Conservation (phyloP, 441 rosid genomes). For the Adansonia madagascariensis region DNA sequence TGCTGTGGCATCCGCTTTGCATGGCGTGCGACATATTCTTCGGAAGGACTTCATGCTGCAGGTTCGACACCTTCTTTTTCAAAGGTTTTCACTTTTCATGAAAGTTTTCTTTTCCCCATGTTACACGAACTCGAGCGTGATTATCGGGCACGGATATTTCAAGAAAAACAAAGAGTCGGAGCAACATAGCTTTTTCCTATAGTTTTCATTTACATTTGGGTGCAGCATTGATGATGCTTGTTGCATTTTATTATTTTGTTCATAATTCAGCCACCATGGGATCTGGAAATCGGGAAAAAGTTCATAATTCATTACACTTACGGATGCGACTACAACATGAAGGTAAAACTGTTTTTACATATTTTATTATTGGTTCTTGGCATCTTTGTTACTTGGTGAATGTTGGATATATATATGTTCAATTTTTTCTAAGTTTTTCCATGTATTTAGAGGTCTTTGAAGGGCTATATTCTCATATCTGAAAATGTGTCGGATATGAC, state of each 20-base stretch:
- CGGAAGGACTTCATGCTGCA: conserved; percentile 73
- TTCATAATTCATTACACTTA: conserved; percentile 77
- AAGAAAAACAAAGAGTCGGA: too few relatives aligned
- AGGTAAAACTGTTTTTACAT: conserved; percentile 41
- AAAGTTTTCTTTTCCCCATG: too few relatives aligned
- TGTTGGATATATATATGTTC: too few relatives aligned
- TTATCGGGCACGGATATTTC: too few relatives aligned
- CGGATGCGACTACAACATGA: conserved; percentile 72
- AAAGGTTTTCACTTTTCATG: not conserved
- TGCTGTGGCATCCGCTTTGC: conserved; percentile 74
- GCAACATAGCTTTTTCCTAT: too few relatives aligned
- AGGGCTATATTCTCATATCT: too few relatives aligned
- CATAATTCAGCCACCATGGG: conserved; percentile 74
- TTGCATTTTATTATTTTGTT: conserved; percentile 19
- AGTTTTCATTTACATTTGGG: not conserved
- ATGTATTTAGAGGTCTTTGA: too few relatives aligned
- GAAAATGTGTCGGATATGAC: too few relatives aligned
- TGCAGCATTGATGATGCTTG: not conserved
- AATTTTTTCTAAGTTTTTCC: too few relatives aligned
- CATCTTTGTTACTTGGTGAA: too few relatives aligned
- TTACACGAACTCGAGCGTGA: too few relatives aligned
- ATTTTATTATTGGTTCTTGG: not conserved
- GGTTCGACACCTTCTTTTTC: conserved; percentile 39
- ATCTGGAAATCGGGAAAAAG: conserved; percentile 49
- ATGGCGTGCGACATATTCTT: conserved; percentile 64